Percentiles rank a stretch among this genome's conserved stretches.
Conservation (phyloP, 805 yeast species). For the Zygotorulaspora florentina region DNA sequence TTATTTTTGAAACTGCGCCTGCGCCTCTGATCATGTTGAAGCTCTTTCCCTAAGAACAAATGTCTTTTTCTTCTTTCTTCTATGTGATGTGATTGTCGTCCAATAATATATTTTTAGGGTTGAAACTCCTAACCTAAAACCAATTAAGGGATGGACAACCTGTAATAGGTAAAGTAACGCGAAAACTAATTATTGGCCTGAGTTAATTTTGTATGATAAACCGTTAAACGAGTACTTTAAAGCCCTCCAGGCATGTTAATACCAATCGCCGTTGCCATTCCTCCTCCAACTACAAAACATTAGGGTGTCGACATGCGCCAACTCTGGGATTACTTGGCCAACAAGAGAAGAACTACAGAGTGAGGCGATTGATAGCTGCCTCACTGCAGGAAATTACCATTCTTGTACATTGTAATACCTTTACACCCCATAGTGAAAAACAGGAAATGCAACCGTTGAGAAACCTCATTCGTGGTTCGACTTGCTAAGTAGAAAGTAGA, state of each 20-base stretch:
- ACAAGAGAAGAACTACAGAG: too few relatives aligned
- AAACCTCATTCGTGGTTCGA: neutral
- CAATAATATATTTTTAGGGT: constrained; percentile 1
- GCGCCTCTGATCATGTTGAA: too few relatives aligned
- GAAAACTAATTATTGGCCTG: constrained; percentile 2
- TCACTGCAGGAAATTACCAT: too few relatives aligned
- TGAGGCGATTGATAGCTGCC: too few relatives aligned
- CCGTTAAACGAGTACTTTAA: neutral
- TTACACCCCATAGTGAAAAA: neutral
- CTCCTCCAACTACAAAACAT: too few relatives aligned
- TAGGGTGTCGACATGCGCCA: too few relatives aligned
- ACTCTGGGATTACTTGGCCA: too few relatives aligned
- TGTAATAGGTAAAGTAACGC: constrained; percentile 8
- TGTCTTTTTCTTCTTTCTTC: neutral
- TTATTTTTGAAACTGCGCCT: too few relatives aligned
- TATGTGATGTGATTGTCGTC: neutral
- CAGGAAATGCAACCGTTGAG: neutral
- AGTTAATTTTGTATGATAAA: neutral
- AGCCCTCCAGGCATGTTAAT: neutral
- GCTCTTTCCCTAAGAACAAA: neutral
- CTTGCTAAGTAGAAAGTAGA: neutral
- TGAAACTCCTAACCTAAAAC: neutral
- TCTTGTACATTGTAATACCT: neutral
- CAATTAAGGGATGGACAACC: constrained; percentile 1
- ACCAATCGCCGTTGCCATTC: neutral